Percentiles rank a stretch among this genome's conserved stretches.
phyloP scores from a whole-genome alignment of 495 filamentous ascomycete genomes.

The Penicillium silybi region DNA sequence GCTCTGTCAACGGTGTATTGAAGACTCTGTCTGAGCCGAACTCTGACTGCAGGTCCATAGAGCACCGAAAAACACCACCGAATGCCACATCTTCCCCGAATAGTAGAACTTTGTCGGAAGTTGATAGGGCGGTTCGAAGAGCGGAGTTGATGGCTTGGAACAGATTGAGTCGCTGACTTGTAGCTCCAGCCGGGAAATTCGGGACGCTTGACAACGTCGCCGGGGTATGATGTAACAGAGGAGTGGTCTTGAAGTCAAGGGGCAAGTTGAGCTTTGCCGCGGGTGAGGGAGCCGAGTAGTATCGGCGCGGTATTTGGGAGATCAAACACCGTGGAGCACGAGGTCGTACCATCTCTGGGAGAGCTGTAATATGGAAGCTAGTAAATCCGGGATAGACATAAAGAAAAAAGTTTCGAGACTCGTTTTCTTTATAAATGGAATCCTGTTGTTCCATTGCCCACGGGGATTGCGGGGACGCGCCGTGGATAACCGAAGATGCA shows the following conservation, averaged over 20 bases:
- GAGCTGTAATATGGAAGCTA: not conserved
- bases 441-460: conserved; percentile 2
- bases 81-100: conserved; percentile 98
- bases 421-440: conserved; percentile 13
- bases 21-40: conserved; percentile 90
- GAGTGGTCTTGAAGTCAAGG: conserved; percentile 80
- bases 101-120: conserved; percentile 80
- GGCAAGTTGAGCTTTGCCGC: conserved; percentile 73
- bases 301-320: conserved; percentile 13
- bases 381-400: not conserved
- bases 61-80: conserved; percentile 94
- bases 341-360: conserved; percentile 11
- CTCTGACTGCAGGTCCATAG: conserved; percentile 79
- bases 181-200: conserved; percentile 60
- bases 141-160: conserved; percentile 93
- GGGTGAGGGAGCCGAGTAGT: conserved; percentile 33
- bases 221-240: conserved; percentile 75
- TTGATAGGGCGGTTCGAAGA: conserved; percentile 72
- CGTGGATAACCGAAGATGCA: conserved; percentile 24
- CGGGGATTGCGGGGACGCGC: conserved; percentile 21
- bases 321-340: conserved; percentile 13
- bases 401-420: not conserved
- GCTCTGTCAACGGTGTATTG: conserved; percentile 92
- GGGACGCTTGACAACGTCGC: conserved; percentile 60
- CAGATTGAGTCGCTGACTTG: conserved; percentile 80